A percentile compares a stretch with the other conserved stretches of the same genome.
Conservation (phyloP, 345 rosid species). For the Lepidium didymum region DNA sequence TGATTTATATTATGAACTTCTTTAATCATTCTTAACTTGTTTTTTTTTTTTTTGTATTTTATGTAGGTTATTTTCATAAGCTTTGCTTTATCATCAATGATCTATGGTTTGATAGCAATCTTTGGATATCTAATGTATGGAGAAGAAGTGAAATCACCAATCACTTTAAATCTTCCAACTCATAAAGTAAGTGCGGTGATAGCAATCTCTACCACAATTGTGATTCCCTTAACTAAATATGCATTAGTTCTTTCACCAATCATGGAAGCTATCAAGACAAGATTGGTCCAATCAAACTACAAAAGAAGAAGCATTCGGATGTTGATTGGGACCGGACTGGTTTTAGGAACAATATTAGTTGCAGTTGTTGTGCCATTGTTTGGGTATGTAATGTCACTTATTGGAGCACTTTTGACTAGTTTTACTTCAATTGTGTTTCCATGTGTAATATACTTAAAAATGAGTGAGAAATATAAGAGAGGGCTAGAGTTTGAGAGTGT, state of each 20-base stretch:
- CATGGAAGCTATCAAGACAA: background rate
- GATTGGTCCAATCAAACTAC: background rate
- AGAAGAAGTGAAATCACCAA: slow-evolving; percentile 1
- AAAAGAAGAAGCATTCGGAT: background rate
- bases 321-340: background rate
- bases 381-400: slow-evolving; percentile 10
- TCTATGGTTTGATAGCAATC: background rate
- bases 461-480: background rate
- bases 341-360: background rate
- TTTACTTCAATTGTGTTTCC: background rate
- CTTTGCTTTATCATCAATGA: background rate
- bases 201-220: slow-evolving; percentile 1
- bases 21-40: background rate
- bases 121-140: slow-evolving; percentile 8
- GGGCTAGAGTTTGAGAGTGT: background rate
- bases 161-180: slow-evolving; percentile 12
- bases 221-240: slow-evolving; percentile 6
- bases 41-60: background rate
- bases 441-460: background rate
- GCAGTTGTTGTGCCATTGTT: slow-evolving; percentile 4
- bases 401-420: background rate
- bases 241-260: background rate
- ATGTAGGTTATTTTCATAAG: background rate
- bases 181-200: background rate
- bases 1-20: background rate